Base-by-base conservation (phyloP, 140 eudicot genomes). In the Anethum foeniculum region DNA sequence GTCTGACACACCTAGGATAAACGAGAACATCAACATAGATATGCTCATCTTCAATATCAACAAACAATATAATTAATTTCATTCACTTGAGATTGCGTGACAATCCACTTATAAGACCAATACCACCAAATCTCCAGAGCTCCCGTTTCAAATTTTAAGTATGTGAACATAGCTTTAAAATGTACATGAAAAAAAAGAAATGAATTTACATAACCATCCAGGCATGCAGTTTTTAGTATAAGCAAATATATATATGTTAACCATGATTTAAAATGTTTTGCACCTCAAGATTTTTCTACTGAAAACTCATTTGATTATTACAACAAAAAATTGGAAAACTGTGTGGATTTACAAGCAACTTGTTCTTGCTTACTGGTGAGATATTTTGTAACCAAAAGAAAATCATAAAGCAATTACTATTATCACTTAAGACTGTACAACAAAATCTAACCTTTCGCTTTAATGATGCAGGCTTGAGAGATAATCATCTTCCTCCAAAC, bases 401-500 rank as follows among this genome's bases (percentile, higher is more conserved):
- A n/a, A 68, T 27, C n/a, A 68, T 1, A 11, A 30, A 72, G 1
- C 30, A 74, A 39, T 43, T 12, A 25, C 38, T 0, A n/a, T 6
- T 46, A 46, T 46, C 5, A 38, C 47, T 19, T 34, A 13, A 19
- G 51, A 34, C 6, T 67, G 58, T 27, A 39, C 44, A 74, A 27
- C 48, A 62, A 72, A 56, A 56, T 58, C 65, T 56, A 58, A 85
- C 84, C 76, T 67, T 79, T 16, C 11, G 13, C 18, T 32, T 51
- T 49, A n/a, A 32, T 69, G 41, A 48, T 47, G 75, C 39, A 75
- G 69, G 52, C 28, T 76, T 44, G 80, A 75, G 80, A 49, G 48
- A 79, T 81, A 82, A 72, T 82, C 81, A 77, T 81, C 81, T 85
- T 80, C 81, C 82, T 80, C 82, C 78, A 81, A 75, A 78, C 81